These are phyloP conservation scores for Populus alba DNA, from an alignment of 345 rosid genomes.

Conservation along the genomic window DNA sequence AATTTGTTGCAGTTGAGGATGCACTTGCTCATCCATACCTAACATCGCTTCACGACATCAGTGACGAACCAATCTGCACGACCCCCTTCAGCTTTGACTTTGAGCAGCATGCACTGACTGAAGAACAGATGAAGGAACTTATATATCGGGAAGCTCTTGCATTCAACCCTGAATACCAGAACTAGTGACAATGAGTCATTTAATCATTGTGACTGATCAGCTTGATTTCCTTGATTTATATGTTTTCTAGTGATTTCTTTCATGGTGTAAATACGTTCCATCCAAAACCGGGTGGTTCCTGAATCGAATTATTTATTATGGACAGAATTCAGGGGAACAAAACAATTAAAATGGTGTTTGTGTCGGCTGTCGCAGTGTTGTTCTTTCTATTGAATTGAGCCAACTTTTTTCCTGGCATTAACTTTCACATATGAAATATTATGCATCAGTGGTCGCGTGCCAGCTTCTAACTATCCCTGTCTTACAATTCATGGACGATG, in stretches of 20 bases:
- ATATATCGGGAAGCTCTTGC: slow-evolving; percentile 79
- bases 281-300: slow-evolving; percentile 38
- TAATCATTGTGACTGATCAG: slow-evolving; percentile 1
- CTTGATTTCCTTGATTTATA: slow-evolving; percentile 14
- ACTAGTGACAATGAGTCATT: slow-evolving; percentile 12
- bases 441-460: background rate
- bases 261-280: slow-evolving; percentile 42
- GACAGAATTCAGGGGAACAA: slow-evolving; percentile 25
- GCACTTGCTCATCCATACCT: slow-evolving; percentile 91
- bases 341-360: slow-evolving; percentile 34
- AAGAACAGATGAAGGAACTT: slow-evolving; percentile 80
- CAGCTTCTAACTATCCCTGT: background rate
- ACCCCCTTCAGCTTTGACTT: slow-evolving; percentile 70
- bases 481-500: background rate
- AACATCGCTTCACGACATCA: slow-evolving; percentile 50
- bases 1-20: slow-evolving; percentile 50
- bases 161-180: slow-evolving; percentile 72
- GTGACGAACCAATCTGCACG: slow-evolving; percentile 74
- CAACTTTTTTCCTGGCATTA: background rate
- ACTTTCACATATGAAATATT: background rate
- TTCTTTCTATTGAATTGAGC: background rate
- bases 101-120: slow-evolving; percentile 62
- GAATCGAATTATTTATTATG: slow-evolving; percentile 22
- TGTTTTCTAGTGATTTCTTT: slow-evolving; percentile 21
- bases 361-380: slow-evolving; percentile 13